These are phyloP conservation scores for Podila verticillata DNA, from an alignment of 192 early-diverging fungal species.

Conservation along the genomic window DNA sequence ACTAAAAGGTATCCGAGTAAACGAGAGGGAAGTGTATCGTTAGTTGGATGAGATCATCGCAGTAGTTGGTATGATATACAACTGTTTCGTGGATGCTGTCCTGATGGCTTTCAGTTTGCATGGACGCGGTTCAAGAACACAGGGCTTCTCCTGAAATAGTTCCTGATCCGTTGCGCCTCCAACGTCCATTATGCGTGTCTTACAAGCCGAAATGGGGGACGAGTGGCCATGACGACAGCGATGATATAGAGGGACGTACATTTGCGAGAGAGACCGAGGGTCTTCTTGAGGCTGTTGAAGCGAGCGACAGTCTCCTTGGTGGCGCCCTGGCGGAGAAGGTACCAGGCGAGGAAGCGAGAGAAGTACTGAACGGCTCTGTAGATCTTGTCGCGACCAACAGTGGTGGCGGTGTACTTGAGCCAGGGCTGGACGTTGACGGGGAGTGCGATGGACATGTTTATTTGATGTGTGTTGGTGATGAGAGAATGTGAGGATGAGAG, in stretches of 20 bases:
- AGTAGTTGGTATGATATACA: too few species aligned
- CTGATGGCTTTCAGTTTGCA: too few species aligned
- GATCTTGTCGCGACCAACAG: slow-evolving; percentile 80
- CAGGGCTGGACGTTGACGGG: slow-evolving; percentile 48
- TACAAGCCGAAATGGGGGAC: too few species aligned
- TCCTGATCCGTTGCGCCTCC: too few species aligned
- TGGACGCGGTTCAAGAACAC: too few species aligned
- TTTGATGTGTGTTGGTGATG: neutral
- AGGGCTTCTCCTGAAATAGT: too few species aligned
- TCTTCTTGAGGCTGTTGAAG: slow-evolving; percentile 69
- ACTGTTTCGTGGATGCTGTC: too few species aligned
- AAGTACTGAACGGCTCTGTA: slow-evolving; percentile 90
- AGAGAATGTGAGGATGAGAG: neutral
- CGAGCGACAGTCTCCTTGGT: slow-evolving; percentile 67
- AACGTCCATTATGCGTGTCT: too few species aligned
- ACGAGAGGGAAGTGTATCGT: neutral
- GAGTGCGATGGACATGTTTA: slow-evolving; percentile 16
- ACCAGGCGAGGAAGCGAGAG: slow-evolving; percentile 81
- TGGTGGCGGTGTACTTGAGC: slow-evolving; percentile 67
- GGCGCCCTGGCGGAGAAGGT: slow-evolving; percentile 63
- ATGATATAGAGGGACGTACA: slow-evolving; percentile 51
- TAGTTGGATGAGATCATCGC: neutral
- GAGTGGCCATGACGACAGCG: neutral
- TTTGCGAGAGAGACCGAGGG: slow-evolving; percentile 72
- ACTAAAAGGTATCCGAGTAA: slow-evolving; percentile 48